Base-by-base conservation (phyloP, 192 early-diverging fungal genomes). In the Backusella parvicylindrica region DNA sequence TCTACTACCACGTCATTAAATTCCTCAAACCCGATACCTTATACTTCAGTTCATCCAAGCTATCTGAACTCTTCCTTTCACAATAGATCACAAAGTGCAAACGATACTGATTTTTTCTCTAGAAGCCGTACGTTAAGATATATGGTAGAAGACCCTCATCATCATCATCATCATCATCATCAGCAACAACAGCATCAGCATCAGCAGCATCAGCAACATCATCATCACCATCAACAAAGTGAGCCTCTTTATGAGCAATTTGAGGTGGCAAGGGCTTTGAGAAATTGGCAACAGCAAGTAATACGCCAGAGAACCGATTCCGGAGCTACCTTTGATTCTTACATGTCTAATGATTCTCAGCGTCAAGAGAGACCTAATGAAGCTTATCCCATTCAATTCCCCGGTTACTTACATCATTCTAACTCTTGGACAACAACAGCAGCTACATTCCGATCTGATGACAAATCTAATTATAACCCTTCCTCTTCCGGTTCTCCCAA, bases 81-180 rank as follows among this genome's bases (percentile, higher is more conserved):
- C 31, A 50, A 37, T 35, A 40, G 73, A 36, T 75, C 73, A 6
- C 64, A 66, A n/a, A 75, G 73, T 64, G 73, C 73, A 23, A 75
- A 75, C 31, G 73, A 75, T 49, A 23, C 68, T 0, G 23, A 70
- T 0, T 70, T 70, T 16, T 47, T 40, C 6, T 26, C 68, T 30
- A 70, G 68, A 70, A 41, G 30, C 23, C 53, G 53, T 28, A 23
- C 53, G 12, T 15, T 60, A 28, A 60, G 53, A 28, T 60, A 60
- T 12, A 60, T 60, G 23, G 23, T 28, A 60, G 53, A 60, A 26
- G 53, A 60, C 37, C 37, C 6, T 38, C 37, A 38, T 9, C 37
- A 38, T 4, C 37, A 38, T 38, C 37, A 38, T 35, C 68, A 26
- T 6, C 64, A 31, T 18, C 15, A 38, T 5, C 31, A 60, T 11